Base-by-base conservation (phyloP, 2,329 filamentous ascomycete species). In the Cladobotryum mycophilum region DNA sequence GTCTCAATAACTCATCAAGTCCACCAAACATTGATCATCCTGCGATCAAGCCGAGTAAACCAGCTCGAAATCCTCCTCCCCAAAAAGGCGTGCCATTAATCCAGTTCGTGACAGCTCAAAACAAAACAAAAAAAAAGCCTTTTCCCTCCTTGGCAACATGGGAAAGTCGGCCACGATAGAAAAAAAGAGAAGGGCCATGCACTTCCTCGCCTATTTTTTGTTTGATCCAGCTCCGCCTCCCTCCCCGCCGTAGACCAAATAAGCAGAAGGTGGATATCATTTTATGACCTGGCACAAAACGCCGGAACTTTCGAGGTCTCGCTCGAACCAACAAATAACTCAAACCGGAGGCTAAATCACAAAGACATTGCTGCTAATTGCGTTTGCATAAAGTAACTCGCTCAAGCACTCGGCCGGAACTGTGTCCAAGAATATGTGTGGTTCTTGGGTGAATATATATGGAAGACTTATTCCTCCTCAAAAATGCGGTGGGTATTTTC, bases 401-500 rank as follows among this genome's bases (percentile, higher is more conserved):
- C 41, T 18, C 13, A 42, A 22, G 41, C 13, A 17, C 17, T 11
- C 20, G 18, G 17, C 41, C 17, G 14, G 17, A 42, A 25, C 8
- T 20, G 14, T n/a, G 13, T 14, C 20, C 41, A 42, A 14, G 41
- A 42, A 22, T 8, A 42, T n/a, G 8, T 14, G 18, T 42, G 20
- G 41, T 42, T 42, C 41, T 37, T 22, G 17, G 14, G 30, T 41
- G 20, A 6, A 33, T 20, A 34, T 34, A 14, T 34, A 22, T 34
- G 18, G 5, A 18, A 44, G 35, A 14, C 41, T 58, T 53, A 64
- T 12, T 58, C 58, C 34, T 80, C 78, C 51, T 74, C 73, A 66
- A 96, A 97, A 54, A 96, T 87, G 59, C 79, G 81, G 61, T 89
- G 81, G 65, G 87, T 90, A 67, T 96, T 87, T 67, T 97, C 92